Evolutionary conservation across 179 eudicot genomes (phyloP), one percentile per base, ranked within the genome.

Genomic region (Silene coronaria): DNA sequence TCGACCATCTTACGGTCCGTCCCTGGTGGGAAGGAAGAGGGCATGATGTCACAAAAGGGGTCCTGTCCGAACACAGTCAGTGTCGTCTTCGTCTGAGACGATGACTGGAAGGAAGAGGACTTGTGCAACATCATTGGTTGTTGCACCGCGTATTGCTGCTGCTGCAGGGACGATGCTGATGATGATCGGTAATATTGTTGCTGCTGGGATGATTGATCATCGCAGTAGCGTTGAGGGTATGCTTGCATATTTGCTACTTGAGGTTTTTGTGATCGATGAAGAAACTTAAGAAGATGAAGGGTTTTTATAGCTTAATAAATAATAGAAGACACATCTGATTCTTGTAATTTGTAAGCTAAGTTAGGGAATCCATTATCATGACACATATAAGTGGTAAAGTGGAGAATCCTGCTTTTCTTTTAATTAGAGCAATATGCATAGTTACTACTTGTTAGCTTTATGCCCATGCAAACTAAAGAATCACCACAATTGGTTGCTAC

Each of bases 21-120:
- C 16, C 87, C 85, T 2, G 82, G 84, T 2, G 87, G 87, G 79
- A 84, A 81, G 2, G 62, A 21, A 2, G 85, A 81, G 0, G 84
- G 87, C 60, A 17, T 23, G 59, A 84, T 61, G 19, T 77, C 84
- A 9, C 78, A 81, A 6, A 84, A 76, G 0, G 84, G 65, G 5
- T 76, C 84, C 28, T 76, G 55, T 14, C 84, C 84, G 48, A 78
- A 82, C 34, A 78, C 84, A 4, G 78, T 77, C 72, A 77, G 34
- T 2, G 72, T 27, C 16, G 74, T 42, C 8, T 38, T 5, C 28
- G 71, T 19, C 13, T 19, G 14, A n/a, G 55, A 17, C 23, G 38
- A 36, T 11, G 46, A 30, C 24, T 74, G 58, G 21, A 36, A 58
- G 11, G 80, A 72, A 13, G 83, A 76, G 23, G 17, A 42, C 48